Evolutionary conservation across 148 eudicot species (phyloP).

Genomic region (Diospyros lotus): DNA sequence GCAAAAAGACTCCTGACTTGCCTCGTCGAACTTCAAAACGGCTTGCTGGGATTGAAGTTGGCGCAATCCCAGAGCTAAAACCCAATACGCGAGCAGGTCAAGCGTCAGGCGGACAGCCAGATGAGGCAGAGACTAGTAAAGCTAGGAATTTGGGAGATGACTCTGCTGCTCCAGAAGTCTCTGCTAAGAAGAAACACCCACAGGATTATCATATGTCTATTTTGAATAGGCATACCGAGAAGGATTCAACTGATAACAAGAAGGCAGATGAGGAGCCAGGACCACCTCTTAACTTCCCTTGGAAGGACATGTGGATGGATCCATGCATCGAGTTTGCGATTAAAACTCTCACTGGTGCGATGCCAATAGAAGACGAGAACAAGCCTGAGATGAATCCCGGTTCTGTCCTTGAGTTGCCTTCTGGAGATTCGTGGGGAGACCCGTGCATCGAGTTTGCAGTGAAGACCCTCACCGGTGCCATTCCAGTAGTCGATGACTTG

Average conservation of each 20-base stretch:
- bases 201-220: constrained; percentile 13
- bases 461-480: constrained; percentile 46
- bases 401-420: constrained; percentile 10
- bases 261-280: constrained; percentile 25
- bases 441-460: constrained; percentile 51
- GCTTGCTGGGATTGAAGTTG: constrained; percentile 29
- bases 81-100: constrained; percentile 15
- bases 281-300: constrained; percentile 21
- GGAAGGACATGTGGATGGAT: constrained; percentile 50
- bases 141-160: not conserved
- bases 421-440: constrained; percentile 33
- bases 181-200: not conserved
- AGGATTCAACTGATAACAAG: not conserved
- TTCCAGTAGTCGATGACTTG: constrained; percentile 17
- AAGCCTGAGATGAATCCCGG: constrained; percentile 5
- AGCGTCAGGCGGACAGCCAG: constrained; percentile 11
- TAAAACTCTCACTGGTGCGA: constrained; percentile 68
- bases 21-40: constrained; percentile 43
- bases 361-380: constrained; percentile 27
- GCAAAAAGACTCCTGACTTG: constrained; percentile 16
- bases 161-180: constrained; percentile 14
- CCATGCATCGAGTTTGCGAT: constrained; percentile 92
- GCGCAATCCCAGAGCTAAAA: constrained; percentile 23
- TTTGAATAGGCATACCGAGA: constrained; percentile 1
- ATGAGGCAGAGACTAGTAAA: constrained; percentile 4